Evolutionary conservation across 352 stramenopile species (phyloP).

Genomic region (Phytophthora nicotianae): DNA sequence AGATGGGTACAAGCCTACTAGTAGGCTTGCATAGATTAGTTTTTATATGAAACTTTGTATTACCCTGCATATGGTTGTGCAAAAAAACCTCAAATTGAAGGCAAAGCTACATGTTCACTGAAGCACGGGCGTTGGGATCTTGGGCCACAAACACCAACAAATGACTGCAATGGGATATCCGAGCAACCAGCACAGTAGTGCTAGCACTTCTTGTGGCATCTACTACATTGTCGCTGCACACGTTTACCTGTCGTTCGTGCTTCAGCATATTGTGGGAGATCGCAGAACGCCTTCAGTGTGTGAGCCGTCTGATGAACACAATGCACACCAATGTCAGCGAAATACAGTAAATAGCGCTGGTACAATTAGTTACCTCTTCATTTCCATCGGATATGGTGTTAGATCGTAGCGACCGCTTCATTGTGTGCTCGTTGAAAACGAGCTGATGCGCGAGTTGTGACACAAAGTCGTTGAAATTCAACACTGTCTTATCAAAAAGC

Average conservation of each 20-base stretch:
- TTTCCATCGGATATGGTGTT: neutral
- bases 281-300: neutral
- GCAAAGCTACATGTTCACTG: neutral
- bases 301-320: neutral
- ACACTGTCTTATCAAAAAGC: neutral
- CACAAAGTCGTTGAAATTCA: neutral
- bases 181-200: neutral
- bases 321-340: neutral
- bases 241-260: neutral
- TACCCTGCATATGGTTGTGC: neutral
- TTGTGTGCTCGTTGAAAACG: neutral
- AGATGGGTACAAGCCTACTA: neutral
- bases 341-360: neutral
- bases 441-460: neutral
- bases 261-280: neutral
- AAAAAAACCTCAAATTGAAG: constrained; percentile 5
- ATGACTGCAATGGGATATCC: neutral
- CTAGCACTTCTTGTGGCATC: neutral
- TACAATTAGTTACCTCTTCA: neutral
- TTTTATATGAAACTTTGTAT: constrained; percentile 8
- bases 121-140: constrained; percentile 1
- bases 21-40: neutral
- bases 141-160: neutral
- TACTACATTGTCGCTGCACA: neutral
- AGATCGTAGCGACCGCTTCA: neutral